Conservation (phyloP, 495 filamentous ascomycete species). For the Zalerion maritima region DNA sequence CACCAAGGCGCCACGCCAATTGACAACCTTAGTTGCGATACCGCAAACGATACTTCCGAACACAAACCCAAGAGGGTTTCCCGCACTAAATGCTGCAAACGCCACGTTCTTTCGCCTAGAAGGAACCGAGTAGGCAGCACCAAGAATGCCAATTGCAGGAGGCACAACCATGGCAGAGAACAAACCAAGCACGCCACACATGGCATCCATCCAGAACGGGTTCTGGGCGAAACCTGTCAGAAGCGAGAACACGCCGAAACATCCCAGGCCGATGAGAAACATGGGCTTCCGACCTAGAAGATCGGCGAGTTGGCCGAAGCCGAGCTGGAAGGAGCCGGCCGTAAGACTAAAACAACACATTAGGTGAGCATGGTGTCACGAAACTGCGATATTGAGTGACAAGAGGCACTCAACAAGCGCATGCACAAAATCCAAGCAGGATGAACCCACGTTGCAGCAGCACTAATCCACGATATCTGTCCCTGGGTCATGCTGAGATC, state of each 20-base stretch:
- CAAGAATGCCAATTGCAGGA: constrained; percentile 51
- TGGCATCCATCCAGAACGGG: constrained; percentile 47
- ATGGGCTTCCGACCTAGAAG: constrained; percentile 47
- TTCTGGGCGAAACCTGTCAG: constrained; percentile 47
- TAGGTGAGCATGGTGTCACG: background rate
- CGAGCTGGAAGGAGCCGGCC: constrained; percentile 51
- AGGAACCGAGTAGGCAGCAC: constrained; percentile 44
- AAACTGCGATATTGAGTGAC: background rate
- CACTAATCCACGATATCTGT: constrained; percentile 59
- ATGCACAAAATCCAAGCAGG: background rate
- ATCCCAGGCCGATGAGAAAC: constrained; percentile 46
- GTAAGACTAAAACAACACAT: constrained; percentile 32
- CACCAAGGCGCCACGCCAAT: constrained; percentile 51
- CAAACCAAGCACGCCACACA: constrained; percentile 48
- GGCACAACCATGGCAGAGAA: constrained; percentile 49
- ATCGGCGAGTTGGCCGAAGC: constrained; percentile 54
- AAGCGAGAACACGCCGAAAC: constrained; percentile 40
- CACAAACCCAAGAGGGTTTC: constrained; percentile 58
- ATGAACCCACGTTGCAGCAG: constrained; percentile 38
- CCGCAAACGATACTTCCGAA: constrained; percentile 52
- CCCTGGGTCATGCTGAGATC: constrained; percentile 53
- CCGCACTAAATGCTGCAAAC: constrained; percentile 56
- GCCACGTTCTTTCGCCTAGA: constrained; percentile 53
- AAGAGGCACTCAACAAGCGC: background rate
- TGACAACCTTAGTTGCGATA: constrained; percentile 43